Evolutionary conservation across 345 rosid genomes (phyloP).

Genomic region (Syzygium oleosum): DNA sequence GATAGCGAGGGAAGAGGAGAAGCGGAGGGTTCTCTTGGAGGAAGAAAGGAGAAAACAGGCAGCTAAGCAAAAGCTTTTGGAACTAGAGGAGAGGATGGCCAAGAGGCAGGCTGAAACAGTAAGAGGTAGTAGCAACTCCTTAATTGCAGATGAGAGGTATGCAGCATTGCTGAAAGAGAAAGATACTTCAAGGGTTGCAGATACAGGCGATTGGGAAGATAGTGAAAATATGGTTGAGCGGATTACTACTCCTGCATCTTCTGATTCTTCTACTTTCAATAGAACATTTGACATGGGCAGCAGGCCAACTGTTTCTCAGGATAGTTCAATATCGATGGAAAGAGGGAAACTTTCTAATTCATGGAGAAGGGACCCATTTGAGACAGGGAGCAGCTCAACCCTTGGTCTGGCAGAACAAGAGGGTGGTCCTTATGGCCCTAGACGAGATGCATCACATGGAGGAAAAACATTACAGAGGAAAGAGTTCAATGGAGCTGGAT

Average conservation of each 20-base stretch:
- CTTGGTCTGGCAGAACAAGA: conserved; percentile 43
- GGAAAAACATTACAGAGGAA: conserved; percentile 46
- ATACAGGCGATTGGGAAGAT: conserved; percentile 82
- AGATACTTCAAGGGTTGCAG: conserved; percentile 34
- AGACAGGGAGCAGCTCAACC: conserved; percentile 43
- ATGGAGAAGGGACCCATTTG: conserved; percentile 77
- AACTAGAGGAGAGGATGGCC: conserved; percentile 89
- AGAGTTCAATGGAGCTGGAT: conserved; percentile 61
- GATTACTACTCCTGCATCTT: conserved; percentile 64
- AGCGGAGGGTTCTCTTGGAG: conserved; percentile 60
- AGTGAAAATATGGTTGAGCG: conserved; percentile 89
- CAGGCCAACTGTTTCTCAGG: conserved; percentile 42
- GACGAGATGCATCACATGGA: conserved; percentile 35
- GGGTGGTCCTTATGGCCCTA: conserved; percentile 39
- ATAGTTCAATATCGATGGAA: conserved; percentile 43
- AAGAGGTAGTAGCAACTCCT: conserved; percentile 33
- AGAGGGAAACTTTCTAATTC: conserved; percentile 46
- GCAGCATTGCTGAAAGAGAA: conserved; percentile 37
- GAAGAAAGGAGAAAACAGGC: conserved; percentile 97
- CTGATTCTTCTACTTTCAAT: conserved; percentile 50
- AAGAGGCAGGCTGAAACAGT: conserved; percentile 63
- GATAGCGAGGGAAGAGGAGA: conserved; percentile 92
- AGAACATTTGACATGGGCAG: conserved; percentile 46
- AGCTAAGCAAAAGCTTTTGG: conserved; percentile 91
- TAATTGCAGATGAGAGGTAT: conserved; percentile 42